Evolutionary conservation across 768 basidiomycete species (phyloP), one percentile per base, ranked within the genome.

Genomic region (Galerina sulciceps): DNA sequence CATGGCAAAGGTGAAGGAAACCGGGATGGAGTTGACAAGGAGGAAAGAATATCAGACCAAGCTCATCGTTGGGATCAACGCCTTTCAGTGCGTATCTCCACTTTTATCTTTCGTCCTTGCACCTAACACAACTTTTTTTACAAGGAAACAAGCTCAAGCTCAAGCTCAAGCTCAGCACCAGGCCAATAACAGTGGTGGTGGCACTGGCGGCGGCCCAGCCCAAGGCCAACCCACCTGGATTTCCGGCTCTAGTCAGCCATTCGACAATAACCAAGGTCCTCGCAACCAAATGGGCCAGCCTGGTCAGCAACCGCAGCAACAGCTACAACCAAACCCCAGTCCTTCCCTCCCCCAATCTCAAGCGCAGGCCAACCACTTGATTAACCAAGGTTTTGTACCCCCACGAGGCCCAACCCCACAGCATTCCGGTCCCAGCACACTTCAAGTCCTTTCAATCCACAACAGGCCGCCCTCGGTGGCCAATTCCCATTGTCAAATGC

Each of bases 1-100:
- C 2, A 13, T 58, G 13, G 54, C 64, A 41, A 63, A 58, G 52
- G 23, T 60, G 2, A 64, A 63, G 49, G 65, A 67, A 17, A 4
- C 70, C 15, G 58, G 65, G n/a, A 53, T 54, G 4, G 76, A 79
- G 2, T 60, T 75, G 15, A 64, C 63, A 43, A 48, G 23, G 23
- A 75, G 74, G 61, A 81, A 75, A 70, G 82, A 85, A 0, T 51
- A 75, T 50, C 66, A 78, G 36, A 48, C 48, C 48, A 80, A 76
- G 57, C 66, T 85, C 42, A 50, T 75, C 38, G n/a, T 44, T 2
- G 31, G 59, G 22, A 44, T 59, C 5, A 11, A 15, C 14, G 23
- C 31, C 40, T 48, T 48, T n/a, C 55, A 57, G 60, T 61, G 23
- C 31, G 57, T 51, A 36, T 31, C 15, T 55, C n/a, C 15, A 4